phyloP scores from a whole-genome alignment of 495 filamentous ascomycete species.

The Neurospora tetrasperma region DNA sequence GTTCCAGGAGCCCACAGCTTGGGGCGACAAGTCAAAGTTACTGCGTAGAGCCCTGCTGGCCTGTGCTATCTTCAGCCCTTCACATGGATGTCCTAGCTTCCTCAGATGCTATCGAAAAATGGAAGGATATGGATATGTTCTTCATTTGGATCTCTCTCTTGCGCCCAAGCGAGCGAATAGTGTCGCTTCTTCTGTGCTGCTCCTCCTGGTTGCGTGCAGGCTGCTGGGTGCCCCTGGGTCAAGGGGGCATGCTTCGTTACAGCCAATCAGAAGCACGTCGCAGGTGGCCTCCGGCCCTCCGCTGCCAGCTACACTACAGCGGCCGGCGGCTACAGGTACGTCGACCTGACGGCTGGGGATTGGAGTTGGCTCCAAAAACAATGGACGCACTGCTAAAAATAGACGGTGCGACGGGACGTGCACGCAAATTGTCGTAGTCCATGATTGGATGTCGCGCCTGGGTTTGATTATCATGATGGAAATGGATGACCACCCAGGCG shows the following conservation, averaged over 20 bases:
- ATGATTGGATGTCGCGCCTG: background rate
- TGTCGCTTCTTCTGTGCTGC: background rate
- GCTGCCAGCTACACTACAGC: background rate
- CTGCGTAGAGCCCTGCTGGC: background rate
- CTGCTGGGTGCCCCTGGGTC: background rate
- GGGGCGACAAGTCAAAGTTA: background rate
- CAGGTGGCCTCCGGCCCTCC: background rate
- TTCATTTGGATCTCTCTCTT: background rate
- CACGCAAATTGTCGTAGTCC: background rate
- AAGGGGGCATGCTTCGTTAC: background rate
- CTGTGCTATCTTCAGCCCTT: background rate
- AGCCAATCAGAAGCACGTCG: background rate
- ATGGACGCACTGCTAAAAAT: background rate
- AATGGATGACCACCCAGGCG: background rate
- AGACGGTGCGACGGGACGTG: background rate
- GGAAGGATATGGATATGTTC: background rate
- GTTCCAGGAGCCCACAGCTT: no score
- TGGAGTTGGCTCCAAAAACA: background rate
- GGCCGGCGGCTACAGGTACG: background rate
- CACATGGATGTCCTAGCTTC: background rate
- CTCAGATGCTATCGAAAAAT: background rate
- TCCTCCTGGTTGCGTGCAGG: background rate
- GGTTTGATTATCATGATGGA: background rate
- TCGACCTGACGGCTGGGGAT: background rate
- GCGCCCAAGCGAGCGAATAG: background rate